A percentile compares a stretch with the other conserved stretches of the same genome.
phyloP scores from a whole-genome alignment of 106 monocot species.

The Vanilla planifolia region DNA sequence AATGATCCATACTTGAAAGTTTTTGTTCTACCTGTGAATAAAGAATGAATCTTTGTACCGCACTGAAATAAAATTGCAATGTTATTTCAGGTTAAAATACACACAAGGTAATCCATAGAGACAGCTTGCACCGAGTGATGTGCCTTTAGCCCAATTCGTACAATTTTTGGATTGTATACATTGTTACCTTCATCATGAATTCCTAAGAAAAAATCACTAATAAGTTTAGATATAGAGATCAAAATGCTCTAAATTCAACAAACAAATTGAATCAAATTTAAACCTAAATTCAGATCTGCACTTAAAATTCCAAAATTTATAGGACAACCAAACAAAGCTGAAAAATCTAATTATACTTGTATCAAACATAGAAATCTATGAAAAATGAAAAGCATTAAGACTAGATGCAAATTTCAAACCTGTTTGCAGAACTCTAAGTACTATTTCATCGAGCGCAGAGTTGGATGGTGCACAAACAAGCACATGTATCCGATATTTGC shows the following conservation, averaged over 20 bases:
- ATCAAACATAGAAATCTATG: background rate
- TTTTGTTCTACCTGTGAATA: conserved; percentile 75
- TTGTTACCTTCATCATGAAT: conserved; percentile 83
- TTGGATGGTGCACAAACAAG: conserved; percentile 99
- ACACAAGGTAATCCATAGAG: conserved; percentile 95
- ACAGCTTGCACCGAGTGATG: conserved; percentile 98
- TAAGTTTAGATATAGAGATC: background rate
- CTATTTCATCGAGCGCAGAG: conserved; percentile 98
- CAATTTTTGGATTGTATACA: conserved; percentile 94
- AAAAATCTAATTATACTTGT: no score
- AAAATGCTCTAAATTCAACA: no score
- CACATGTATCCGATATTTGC: conserved; percentile 93
- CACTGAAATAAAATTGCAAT: background rate
- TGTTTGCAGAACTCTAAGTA: conserved; percentile 73
- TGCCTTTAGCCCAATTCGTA: conserved; percentile 86
- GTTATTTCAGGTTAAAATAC: conserved; percentile 15
- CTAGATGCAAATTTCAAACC: conserved; percentile 28
- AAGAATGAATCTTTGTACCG: conserved; percentile 8
- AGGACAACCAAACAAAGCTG: no score
- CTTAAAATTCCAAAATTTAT: no score
- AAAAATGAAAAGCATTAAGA: background rate
- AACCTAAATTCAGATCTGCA: no score
- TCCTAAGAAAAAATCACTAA: conserved; percentile 35
- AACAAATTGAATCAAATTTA: background rate
- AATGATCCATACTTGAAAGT: conserved; percentile 58